Base-by-base conservation (phyloP, 345 rosid species). In the Salix purpurea region DNA sequence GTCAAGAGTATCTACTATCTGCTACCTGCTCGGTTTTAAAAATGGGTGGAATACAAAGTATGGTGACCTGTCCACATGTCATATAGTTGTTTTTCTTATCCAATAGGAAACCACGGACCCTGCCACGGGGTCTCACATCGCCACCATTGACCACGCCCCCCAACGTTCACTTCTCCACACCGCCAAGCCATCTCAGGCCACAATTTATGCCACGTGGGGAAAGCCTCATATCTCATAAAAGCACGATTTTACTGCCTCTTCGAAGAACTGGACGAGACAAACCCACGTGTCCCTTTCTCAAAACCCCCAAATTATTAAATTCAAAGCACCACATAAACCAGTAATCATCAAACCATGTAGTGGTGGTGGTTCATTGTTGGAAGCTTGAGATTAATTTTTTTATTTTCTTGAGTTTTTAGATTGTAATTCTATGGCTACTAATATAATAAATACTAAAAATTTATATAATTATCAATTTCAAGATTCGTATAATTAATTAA, bases 141-240 rank as follows among this genome's bases (percentile, higher is more conserved):
- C 32, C 44, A 14, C 74, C 60, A 54, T 9, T 19, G 65, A 5
- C 48, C 37, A 7, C 69, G 0, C 23, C 32, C 37, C n/a, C 66
- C 19, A 56, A 71, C 74, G 62, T 72, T 36, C 67, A 14, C 40
- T 40, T 40, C 32, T 34, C 12, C 0, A 37, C 48, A 74, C 76
- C 70, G 77, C 15, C 77, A 44, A 32, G 39, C 77, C 34, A 74
- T 65, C 70, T 32, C 70, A 46, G 44, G 24, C 77, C 77, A 74
- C 34, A 65, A 15, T 10, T 0, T 64, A 0, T 19, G 52, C 67
- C 75, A 73, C 50, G 56, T 21, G 69, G 37, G 4, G 12, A 24
- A 23, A 11, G 8, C 0, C 24, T 26, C 6, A 40, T 9, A 9
- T 3, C 64, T 23, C 64, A 2, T n/a, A 1, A 21, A 23, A 58